Evolutionary conservation across 1,284 basidiomycete species (phyloP).

Genomic region (Ustilago loliicola): DNA sequence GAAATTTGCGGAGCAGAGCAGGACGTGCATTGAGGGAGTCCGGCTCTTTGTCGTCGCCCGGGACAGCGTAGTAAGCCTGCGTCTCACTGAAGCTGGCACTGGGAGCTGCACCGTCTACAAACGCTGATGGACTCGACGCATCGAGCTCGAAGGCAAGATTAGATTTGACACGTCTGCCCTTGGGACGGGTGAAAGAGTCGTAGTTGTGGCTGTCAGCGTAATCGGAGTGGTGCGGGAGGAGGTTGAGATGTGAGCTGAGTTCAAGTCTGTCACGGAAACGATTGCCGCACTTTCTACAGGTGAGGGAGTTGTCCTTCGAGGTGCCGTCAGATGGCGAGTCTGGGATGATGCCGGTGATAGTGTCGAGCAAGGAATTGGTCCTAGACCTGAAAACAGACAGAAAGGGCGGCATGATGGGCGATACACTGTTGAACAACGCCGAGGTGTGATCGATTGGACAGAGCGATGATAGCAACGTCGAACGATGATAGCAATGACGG

Average conservation of each 20-base stretch:
- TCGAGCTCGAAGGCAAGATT: neutral
- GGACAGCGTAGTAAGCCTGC: constrained; percentile 19
- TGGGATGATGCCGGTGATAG: constrained; percentile 43
- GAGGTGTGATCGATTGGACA: neutral
- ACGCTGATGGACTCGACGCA: neutral
- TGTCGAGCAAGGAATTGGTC: constrained; percentile 50
- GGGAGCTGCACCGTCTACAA: neutral
- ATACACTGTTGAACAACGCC: neutral
- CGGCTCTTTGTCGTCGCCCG: constrained; percentile 14
- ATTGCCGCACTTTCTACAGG: constrained; percentile 39
- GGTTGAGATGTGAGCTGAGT: constrained; percentile 44
- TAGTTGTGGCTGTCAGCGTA: constrained; percentile 39
- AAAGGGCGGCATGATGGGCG: constrained; percentile 28
- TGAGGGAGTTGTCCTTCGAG: constrained; percentile 34
- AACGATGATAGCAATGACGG: neutral
- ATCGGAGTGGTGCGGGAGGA: constrained; percentile 41
- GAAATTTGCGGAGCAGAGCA: constrained; percentile 29
- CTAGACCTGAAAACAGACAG: constrained; percentile 31
- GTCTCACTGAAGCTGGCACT: constrained; percentile 30
- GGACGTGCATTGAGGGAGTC: constrained; percentile 7
- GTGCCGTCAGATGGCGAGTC: constrained; percentile 27
- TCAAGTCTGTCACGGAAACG: constrained; percentile 38
- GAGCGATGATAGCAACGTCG: neutral
- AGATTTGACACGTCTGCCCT: constrained; percentile 9
- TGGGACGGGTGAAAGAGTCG: constrained; percentile 32